Percentiles rank a stretch among this genome's conserved stretches.
These are phyloP conservation scores for Geotrichum reessii DNA, from an alignment of 1,139 yeast species.

Conservation along the genomic window DNA sequence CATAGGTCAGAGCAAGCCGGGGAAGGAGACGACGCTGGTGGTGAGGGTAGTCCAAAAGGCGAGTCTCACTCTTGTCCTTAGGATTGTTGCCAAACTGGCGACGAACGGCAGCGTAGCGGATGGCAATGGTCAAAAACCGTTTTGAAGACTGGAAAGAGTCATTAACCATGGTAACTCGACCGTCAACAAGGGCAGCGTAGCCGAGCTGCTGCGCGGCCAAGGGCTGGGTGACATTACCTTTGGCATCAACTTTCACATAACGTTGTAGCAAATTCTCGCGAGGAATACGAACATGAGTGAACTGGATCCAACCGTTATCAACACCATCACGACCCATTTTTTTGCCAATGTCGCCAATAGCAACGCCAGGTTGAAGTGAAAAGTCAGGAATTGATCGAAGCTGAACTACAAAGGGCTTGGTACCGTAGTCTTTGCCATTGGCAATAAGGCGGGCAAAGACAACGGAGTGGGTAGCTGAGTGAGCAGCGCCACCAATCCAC, in stretches of 20 bases:
- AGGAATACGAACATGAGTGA: slow-evolving; percentile 72
- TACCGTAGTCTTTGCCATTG: slow-evolving; percentile 77
- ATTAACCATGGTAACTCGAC: slow-evolving; percentile 80
- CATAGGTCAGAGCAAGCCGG: slow-evolving; percentile 65
- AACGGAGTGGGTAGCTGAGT: slow-evolving; percentile 76
- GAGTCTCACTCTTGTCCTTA: slow-evolving; percentile 34
- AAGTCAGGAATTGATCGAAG: slow-evolving; percentile 62
- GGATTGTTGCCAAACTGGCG: slow-evolving; percentile 61
- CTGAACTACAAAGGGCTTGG: slow-evolving; percentile 85
- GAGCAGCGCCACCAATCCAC: slow-evolving; percentile 98
- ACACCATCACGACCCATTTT: slow-evolving; percentile 76
- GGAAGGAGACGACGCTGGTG: slow-evolving; percentile 85
- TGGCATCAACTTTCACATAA: slow-evolving; percentile 61
- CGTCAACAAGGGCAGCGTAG: slow-evolving; percentile 76
- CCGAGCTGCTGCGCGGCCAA: slow-evolving; percentile 84
- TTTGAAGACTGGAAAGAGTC: slow-evolving; percentile 77
- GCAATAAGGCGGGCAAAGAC: slow-evolving; percentile 76
- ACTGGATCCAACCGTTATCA: slow-evolving; percentile 94
- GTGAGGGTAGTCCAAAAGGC: slow-evolving; percentile 67
- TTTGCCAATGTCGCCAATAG: slow-evolving; percentile 85
- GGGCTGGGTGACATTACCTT: slow-evolving; percentile 56
- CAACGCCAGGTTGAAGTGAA: slow-evolving; percentile 65
- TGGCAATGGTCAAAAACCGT: slow-evolving; percentile 71
- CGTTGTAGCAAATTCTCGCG: slow-evolving; percentile 73
- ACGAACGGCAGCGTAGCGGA: slow-evolving; percentile 81